A percentile compares a stretch with the other conserved stretches of the same genome.
These are phyloP conservation scores for Penicillium daleae DNA, from an alignment of 495 filamentous ascomycete genomes.

Conservation along the genomic window DNA sequence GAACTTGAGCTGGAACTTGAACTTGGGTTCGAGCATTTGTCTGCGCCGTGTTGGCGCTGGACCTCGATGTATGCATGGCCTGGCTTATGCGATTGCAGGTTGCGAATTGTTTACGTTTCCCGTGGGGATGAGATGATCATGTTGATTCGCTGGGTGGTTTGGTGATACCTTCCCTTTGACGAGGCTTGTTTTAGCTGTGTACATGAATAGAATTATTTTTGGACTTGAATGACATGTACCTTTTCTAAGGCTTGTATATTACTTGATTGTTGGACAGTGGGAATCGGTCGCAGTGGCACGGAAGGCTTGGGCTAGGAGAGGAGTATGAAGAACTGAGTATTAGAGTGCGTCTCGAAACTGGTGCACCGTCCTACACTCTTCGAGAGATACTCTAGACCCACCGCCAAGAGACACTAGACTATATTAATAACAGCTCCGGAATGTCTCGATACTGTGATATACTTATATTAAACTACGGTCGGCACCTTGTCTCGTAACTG, in stretches of 20 bases:
- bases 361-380: too few relatives aligned
- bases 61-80: neutral
- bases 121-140: conserved; percentile 1
- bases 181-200: neutral
- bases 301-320: neutral
- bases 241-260: neutral
- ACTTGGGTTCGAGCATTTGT: neutral
- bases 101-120: neutral
- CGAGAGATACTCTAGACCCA: too few relatives aligned
- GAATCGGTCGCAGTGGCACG: neutral
- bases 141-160: neutral
- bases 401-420: too few relatives aligned
- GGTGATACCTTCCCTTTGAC: neutral
- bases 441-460: too few relatives aligned
- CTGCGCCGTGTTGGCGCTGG: neutral
- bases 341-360: too few relatives aligned
- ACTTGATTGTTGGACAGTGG: neutral
- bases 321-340: neutral
- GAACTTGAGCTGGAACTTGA: neutral
- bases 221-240: neutral
- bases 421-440: too few relatives aligned
- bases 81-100: neutral
- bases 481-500: neutral
- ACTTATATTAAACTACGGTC: too few relatives aligned
- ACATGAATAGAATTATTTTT: conserved; percentile 6